These are phyloP conservation scores for Ceratocystis diversiconidia DNA, from an alignment of 2,329 filamentous ascomycete genomes.

Conservation along the genomic window DNA sequence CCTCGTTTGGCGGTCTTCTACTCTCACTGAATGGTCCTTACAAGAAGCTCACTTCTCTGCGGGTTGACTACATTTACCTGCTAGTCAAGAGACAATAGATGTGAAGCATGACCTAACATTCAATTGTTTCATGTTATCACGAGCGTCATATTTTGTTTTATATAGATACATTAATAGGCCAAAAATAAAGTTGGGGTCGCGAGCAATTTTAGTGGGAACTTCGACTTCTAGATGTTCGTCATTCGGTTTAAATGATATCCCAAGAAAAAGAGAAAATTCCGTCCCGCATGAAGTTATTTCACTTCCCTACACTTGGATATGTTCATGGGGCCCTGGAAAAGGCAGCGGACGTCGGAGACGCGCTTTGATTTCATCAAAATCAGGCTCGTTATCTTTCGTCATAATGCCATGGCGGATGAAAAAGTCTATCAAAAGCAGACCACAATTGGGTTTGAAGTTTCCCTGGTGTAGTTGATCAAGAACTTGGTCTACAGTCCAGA, in stretches of 20 bases:
- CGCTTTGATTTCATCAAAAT: constrained; percentile 60
- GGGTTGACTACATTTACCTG: constrained; percentile 88
- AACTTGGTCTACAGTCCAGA: constrained; percentile 66
- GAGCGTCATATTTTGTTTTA: constrained; percentile 14
- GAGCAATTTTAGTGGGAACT: not conserved
- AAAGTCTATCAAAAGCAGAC: constrained; percentile 73
- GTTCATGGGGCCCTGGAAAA: constrained; percentile 53
- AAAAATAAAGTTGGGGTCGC: constrained; percentile 1
- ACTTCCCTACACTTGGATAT: constrained; percentile 4
- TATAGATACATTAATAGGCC: constrained; percentile 13
- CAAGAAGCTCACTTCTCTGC: constrained; percentile 82
- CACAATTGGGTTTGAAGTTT: constrained; percentile 88
- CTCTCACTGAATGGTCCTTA: constrained; percentile 87
- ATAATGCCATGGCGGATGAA: constrained; percentile 73
- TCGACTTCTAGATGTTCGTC: not conserved
- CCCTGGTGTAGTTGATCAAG: constrained; percentile 53
- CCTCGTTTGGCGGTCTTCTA: constrained; percentile 84
- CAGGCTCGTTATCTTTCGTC: constrained; percentile 61
- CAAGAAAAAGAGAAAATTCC: constrained; percentile 8
- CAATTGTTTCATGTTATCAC: constrained; percentile 11
- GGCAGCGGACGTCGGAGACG: constrained; percentile 67
- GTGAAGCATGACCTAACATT: not conserved
- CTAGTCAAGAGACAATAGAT: constrained; percentile 61
- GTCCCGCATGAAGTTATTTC: constrained; percentile 5
- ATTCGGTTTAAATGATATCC: constrained; percentile 1